These are phyloP conservation scores for Myxozyma udenii DNA, from an alignment of 805 yeast genomes.

Conservation along the genomic window DNA sequence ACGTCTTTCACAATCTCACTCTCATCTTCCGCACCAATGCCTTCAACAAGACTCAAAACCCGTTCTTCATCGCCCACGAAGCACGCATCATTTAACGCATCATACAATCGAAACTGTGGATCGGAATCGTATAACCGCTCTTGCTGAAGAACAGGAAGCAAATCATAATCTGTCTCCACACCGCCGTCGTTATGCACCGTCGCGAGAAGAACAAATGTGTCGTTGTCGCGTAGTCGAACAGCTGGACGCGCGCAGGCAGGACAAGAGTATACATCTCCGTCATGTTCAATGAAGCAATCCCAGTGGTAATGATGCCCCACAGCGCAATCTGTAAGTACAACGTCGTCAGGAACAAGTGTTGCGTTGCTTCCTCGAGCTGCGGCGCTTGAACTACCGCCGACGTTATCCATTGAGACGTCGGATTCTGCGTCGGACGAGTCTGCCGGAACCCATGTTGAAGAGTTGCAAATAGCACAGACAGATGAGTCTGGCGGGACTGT, in stretches of 20 bases:
- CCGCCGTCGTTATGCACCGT: constrained; percentile 24
- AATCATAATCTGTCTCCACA: constrained; percentile 16
- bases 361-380: neutral
- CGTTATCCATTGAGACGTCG: neutral
- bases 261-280: constrained; percentile 16
- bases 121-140: constrained; percentile 14
- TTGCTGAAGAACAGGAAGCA: constrained; percentile 11
- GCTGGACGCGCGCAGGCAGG: constrained; percentile 16
- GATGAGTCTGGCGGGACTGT: no score
- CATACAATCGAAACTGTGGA: constrained; percentile 18
- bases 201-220: constrained; percentile 8
- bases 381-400: neutral
- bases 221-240: neutral
- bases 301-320: constrained; percentile 24
- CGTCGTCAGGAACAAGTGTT: constrained; percentile 18
- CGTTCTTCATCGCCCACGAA: constrained; percentile 26
- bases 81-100: constrained; percentile 25
- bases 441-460: neutral
- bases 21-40: neutral
- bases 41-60: constrained; percentile 16
- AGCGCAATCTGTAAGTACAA: constrained; percentile 16
- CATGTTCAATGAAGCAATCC: constrained; percentile 21
- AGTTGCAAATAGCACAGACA: no score
- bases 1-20: neutral
- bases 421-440: neutral